phyloP scores from a whole-genome alignment of 768 basidiomycete species.

The Agaricus blazei region DNA sequence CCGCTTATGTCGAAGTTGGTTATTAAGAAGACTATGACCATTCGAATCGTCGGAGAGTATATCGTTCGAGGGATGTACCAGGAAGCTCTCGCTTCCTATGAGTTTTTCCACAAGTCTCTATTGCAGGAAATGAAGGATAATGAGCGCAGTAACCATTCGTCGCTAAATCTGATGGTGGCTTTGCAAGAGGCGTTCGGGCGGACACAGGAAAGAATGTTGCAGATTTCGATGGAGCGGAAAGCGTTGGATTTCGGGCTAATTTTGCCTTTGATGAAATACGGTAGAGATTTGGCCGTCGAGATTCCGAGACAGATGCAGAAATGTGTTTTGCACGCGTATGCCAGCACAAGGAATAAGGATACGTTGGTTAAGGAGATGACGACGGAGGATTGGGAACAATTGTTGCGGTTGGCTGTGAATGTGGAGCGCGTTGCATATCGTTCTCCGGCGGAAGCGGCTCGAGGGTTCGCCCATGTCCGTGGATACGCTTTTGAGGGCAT shows the following conservation, averaged over 20 bases:
- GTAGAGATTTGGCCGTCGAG: neutral
- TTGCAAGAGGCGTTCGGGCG: neutral
- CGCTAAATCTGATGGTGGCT: neutral
- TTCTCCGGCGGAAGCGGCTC: neutral
- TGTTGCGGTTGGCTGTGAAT: neutral
- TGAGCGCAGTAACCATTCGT: neutral
- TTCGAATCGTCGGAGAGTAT: neutral
- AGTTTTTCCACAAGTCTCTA: neutral
- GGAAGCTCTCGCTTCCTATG: neutral
- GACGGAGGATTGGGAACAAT: neutral
- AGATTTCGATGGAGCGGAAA: neutral
- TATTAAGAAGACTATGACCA: neutral
- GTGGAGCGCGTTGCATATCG: neutral
- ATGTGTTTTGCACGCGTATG: neutral
- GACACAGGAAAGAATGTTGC: neutral
- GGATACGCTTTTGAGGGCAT: constrained; percentile 5
- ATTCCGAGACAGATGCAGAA: neutral
- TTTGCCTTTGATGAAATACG: neutral
- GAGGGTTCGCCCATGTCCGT: neutral
- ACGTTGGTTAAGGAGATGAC: neutral
- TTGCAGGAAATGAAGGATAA: neutral
- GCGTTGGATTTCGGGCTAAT: neutral
- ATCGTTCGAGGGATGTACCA: neutral
- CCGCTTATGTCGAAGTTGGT: neutral
- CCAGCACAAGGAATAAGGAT: neutral